Percentiles rank a stretch among this genome's conserved stretches.
Evolutionary conservation across 495 filamentous ascomycete genomes (phyloP).

Genomic region (Annulohypoxylon stygium): DNA sequence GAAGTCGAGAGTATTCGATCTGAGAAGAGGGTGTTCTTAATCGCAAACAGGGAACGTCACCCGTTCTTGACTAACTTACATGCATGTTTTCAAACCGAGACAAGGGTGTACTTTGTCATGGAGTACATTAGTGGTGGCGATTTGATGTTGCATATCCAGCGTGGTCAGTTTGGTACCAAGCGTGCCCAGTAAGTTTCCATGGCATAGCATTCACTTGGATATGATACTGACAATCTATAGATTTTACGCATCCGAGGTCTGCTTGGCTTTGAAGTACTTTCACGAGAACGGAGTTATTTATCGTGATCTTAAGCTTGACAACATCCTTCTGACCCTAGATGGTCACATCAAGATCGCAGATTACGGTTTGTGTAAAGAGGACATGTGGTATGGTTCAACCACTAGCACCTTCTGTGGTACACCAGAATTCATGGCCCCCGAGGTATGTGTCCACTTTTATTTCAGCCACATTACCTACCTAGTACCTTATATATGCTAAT

Average conservation of each 20-base stretch:
- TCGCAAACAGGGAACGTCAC: constrained; percentile 98
- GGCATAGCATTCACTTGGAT: not conserved
- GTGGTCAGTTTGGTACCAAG: constrained; percentile 94
- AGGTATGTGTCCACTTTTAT: constrained; percentile 68
- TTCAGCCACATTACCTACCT: not conserved
- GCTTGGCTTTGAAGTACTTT: constrained; percentile 98
- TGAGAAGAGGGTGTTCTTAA: constrained; percentile 95
- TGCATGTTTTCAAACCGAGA: constrained; percentile 99
- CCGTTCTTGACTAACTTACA: constrained; percentile 96
- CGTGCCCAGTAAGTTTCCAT: constrained; percentile 85
- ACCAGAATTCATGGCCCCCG: constrained; percentile 98
- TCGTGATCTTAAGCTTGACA: constrained; percentile 98
- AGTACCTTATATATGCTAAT: too few relatives aligned
- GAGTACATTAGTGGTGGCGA: constrained; percentile 99
- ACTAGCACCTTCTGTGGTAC: constrained; percentile 99
- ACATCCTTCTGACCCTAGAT: constrained; percentile 95
- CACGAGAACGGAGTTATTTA: constrained; percentile 99
- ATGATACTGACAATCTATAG: constrained; percentile 56
- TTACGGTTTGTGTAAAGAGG: constrained; percentile 99
- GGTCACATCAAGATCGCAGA: constrained; percentile 99
- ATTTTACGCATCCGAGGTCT: constrained; percentile 98
- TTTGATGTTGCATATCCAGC: constrained; percentile 98
- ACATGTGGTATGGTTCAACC: constrained; percentile 98
- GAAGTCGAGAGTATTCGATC: constrained; percentile 99
- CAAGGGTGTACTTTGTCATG: constrained; percentile 99